phyloP scores from a whole-genome alignment of 495 filamentous ascomycete species.

The Lichenothelia convexa region DNA sequence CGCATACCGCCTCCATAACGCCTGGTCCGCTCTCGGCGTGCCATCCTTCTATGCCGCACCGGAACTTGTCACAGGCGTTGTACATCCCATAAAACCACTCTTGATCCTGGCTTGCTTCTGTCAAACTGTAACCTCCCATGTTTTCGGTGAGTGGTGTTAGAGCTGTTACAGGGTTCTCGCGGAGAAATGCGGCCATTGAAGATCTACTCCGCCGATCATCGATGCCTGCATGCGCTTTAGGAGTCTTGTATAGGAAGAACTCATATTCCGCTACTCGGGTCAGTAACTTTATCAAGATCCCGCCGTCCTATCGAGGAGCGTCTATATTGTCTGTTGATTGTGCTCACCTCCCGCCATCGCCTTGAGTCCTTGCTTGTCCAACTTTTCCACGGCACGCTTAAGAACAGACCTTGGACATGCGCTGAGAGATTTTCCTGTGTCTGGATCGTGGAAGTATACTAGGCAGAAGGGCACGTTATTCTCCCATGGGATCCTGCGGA shows the following conservation, averaged over 20 bases:
- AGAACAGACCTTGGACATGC: slow-evolving; percentile 71
- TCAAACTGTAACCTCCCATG: slow-evolving; percentile 96
- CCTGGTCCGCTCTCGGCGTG: slow-evolving; percentile 94
- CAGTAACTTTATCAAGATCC: not conserved
- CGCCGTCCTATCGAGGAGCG: not conserved
- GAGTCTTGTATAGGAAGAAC: slow-evolving; percentile 82
- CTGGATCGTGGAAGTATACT: slow-evolving; percentile 68
- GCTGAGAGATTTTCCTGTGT: slow-evolving; percentile 47
- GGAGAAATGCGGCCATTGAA: slow-evolving; percentile 56
- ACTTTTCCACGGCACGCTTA: slow-evolving; percentile 44
- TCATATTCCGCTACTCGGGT: slow-evolving; percentile 66
- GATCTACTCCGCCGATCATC: slow-evolving; percentile 38
- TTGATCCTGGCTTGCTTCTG: slow-evolving; percentile 79
- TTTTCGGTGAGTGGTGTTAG: slow-evolving; percentile 76
- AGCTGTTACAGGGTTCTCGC: slow-evolving; percentile 47
- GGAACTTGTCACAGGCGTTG: slow-evolving; percentile 63
- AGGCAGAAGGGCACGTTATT: slow-evolving; percentile 83
- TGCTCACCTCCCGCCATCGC: slow-evolving; percentile 85
- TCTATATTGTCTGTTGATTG: not conserved
- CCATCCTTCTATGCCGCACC: slow-evolving; percentile 83
- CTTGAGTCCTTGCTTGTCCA: slow-evolving; percentile 42
- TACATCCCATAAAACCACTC: slow-evolving; percentile 90
- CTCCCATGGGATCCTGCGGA: slow-evolving; percentile 90
- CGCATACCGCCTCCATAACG: slow-evolving; percentile 68
- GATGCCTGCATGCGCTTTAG: slow-evolving; percentile 24